phyloP scores from a whole-genome alignment of 2,329 filamentous ascomycete species.

The Cordyceps javanica region DNA sequence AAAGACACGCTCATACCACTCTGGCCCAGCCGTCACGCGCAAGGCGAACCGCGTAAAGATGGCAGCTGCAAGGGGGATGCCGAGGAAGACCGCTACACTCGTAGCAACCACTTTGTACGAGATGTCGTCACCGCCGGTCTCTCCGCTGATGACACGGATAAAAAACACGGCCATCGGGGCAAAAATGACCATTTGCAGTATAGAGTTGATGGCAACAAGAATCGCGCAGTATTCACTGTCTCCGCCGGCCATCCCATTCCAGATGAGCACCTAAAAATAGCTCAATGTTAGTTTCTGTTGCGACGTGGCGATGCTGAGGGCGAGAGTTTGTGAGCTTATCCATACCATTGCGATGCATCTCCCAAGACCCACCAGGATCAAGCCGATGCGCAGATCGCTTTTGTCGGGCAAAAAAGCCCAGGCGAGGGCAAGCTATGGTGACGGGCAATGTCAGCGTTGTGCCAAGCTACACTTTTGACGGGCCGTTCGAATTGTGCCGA shows the following conservation, averaged over 20 bases:
- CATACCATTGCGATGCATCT: slow-evolving; percentile 40
- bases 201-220: slow-evolving; percentile 59
- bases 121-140: slow-evolving; percentile 25
- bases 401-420: slow-evolving; percentile 55
- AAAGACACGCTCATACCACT: slow-evolving; percentile 59
- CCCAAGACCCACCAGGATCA: slow-evolving; percentile 13
- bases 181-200: slow-evolving; percentile 61
- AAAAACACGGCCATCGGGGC: slow-evolving; percentile 57
- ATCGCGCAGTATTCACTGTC: slow-evolving; percentile 71
- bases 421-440: slow-evolving; percentile 52
- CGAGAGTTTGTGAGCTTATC: too few relatives aligned
- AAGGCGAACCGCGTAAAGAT: slow-evolving; percentile 38
- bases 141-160: slow-evolving; percentile 55
- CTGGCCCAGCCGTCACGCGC: slow-evolving; percentile 42
- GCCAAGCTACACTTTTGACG: too few relatives aligned
- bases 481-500: too few relatives aligned
- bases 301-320: slow-evolving; percentile 57
- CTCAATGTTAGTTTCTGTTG: too few relatives aligned
- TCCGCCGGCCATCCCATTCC: slow-evolving; percentile 66
- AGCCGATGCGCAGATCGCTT: slow-evolving; percentile 37
- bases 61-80: slow-evolving; percentile 68
- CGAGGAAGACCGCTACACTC: slow-evolving; percentile 70
- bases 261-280: too few relatives aligned
- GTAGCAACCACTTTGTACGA: slow-evolving; percentile 60
- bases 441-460: not conserved